Conservation (phyloP, 352 stramenopile genomes). For the Thalassiosira delicatula region DNA sequence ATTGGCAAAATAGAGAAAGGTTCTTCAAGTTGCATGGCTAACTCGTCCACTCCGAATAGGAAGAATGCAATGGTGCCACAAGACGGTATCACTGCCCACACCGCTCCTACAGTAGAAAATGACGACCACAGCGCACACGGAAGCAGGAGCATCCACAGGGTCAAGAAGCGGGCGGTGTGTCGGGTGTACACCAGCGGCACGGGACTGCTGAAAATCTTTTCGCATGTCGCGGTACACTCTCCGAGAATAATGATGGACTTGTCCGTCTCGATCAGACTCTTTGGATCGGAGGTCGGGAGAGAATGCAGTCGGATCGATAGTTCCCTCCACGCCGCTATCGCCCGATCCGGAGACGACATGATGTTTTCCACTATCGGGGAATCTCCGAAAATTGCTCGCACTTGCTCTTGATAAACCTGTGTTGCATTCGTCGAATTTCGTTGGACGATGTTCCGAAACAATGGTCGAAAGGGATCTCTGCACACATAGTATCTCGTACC, state of each 20-base stretch:
- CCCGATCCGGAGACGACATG: conserved; percentile 19
- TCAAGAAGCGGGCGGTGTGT: conserved; percentile 76
- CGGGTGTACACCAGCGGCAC: conserved; percentile 76
- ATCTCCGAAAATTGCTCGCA: too few species aligned
- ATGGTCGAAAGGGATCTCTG: too few species aligned
- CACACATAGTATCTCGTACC: too few species aligned
- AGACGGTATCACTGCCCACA: conserved; percentile 65
- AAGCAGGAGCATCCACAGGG: conserved; percentile 67
- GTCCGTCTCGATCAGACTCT: conserved; percentile 62
- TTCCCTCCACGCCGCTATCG: conserved; percentile 51
- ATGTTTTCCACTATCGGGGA: conserved; percentile 58
- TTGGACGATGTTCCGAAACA: conserved; percentile 75
- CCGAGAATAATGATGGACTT: conserved; percentile 59
- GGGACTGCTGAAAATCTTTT: conserved; percentile 41
- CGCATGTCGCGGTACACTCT: conserved; percentile 29
- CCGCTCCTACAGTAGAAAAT: conserved; percentile 66
- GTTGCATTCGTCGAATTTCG: background rate
- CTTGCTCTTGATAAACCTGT: too few species aligned
- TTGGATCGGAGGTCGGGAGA: conserved; percentile 47
- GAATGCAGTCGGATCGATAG: conserved; percentile 55
- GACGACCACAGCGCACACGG: conserved; percentile 68
- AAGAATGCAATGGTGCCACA: conserved; percentile 63
- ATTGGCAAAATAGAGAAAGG: conserved; percentile 81
- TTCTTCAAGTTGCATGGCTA: conserved; percentile 79
- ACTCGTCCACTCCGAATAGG: conserved; percentile 81